Base-by-base conservation (phyloP, 2,329 filamentous ascomycete species). In the Ilyonectria mors-panacis region DNA sequence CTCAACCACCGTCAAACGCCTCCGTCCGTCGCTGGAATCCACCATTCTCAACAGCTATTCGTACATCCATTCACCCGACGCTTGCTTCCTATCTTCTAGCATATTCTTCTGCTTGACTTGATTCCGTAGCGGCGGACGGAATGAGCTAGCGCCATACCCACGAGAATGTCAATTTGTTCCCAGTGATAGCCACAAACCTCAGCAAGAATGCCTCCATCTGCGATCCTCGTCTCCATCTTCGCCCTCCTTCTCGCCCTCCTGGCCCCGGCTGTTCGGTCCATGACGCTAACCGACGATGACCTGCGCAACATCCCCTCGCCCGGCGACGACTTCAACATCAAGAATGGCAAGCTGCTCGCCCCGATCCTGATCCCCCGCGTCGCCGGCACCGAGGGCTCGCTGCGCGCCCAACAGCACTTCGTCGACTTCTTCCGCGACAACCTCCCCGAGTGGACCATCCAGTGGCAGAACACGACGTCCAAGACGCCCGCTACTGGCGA, bases 311-410 rank as follows among this genome's bases (percentile, higher is more conserved):
- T 99, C 17, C 93, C 94, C 13, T 88, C 87, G n/a, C 91, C 91
- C 1, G 91, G 89, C 67, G 81, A 85, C 64, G 92, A 94, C 80
- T 95, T 98, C 79, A 89, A 97, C 81, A 93, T 96, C 73, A 82
- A 92, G 67, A 87, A 85, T 37, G 94, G 94, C 72, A 84, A 88
- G 4, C 86, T 99, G 19, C 88, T 99, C 35, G 88, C 95, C 4
- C 96, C 95, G 1, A 95, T 99, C 75, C 86, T 99, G 60, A 90
- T 92, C 57, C 92, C 96, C 1, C 93, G 96, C 67, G 95, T 99
- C 0, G 93, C 96, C 7, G 96, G 95, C 17, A 97, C 94, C 1
- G 85, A 91, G 1, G 94, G 94, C 30, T 94, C 92, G 15, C 79
- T 82, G 17, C 87, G 86, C 59, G 94, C 93, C 3, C 92, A 96